A percentile compares a stretch with the other conserved stretches of the same genome.
Evolutionary conservation across 192 early-diverging fungal species (phyloP).

Genomic region (Jimgerdemannia lactiflua): DNA sequence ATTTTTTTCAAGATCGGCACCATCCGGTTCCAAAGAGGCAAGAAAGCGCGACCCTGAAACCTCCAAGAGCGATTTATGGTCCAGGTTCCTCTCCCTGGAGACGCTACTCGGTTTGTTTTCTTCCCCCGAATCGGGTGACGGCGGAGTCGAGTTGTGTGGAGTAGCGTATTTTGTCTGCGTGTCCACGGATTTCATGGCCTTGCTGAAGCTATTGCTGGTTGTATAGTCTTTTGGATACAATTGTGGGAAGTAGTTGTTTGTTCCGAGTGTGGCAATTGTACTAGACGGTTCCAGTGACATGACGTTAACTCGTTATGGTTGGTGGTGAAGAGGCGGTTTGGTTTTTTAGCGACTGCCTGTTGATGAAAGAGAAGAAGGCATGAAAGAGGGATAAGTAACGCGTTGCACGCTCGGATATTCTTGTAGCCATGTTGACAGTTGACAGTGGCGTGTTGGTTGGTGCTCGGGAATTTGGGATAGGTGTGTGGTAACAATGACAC

Average conservation of each 20-base stretch:
- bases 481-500: not conserved
- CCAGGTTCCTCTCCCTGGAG: not conserved
- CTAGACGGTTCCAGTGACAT: not conserved
- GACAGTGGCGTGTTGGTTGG: not conserved
- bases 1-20: not conserved
- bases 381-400: not conserved
- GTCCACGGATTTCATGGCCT: not conserved
- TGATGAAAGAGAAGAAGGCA: not conserved
- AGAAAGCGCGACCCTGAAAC: not conserved
- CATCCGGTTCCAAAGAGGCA: not conserved
- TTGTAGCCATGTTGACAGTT: not conserved
- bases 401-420: not conserved
- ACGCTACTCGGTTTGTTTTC: not conserved
- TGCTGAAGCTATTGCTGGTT: not conserved
- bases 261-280: not conserved
- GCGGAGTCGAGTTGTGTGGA: not conserved
- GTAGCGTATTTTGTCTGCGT: not conserved
- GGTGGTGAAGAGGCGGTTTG: not conserved
- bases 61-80: not conserved
- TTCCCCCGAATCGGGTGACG: not conserved
- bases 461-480: no score
- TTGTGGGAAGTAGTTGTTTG: not conserved
- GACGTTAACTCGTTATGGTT: not conserved
- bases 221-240: not conserved
- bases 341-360: not conserved